These are phyloP conservation scores for Backusella westeae DNA, from an alignment of 192 early-diverging fungal genomes.

Conservation along the genomic window DNA sequence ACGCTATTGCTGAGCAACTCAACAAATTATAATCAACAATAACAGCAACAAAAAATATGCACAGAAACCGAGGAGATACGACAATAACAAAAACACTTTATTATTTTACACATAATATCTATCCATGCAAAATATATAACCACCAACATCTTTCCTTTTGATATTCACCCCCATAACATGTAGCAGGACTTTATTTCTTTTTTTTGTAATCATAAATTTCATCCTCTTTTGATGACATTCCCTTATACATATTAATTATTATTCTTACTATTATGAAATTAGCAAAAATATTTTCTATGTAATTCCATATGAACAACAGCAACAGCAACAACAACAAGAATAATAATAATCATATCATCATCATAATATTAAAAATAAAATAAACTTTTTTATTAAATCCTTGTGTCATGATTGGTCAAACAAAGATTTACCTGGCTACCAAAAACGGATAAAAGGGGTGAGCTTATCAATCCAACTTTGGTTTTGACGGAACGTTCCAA, in stretches of 20 bases:
- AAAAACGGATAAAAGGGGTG: background rate
- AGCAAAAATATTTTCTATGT: background rate
- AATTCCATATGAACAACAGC: no score
- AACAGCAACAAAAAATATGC: background rate
- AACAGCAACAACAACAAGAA: no score
- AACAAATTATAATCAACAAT: background rate
- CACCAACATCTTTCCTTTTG: background rate
- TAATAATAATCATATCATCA: background rate
- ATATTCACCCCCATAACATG: background rate
- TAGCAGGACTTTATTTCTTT: background rate
- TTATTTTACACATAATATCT: background rate
- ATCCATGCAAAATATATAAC: background rate
- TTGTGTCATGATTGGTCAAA: background rate
- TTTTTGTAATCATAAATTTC: background rate
- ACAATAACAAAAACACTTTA: background rate
- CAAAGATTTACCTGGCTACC: background rate
- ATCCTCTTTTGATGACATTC: background rate
- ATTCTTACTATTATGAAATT: background rate
- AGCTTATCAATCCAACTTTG: background rate
- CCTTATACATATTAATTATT: background rate
- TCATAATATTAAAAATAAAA: background rate
- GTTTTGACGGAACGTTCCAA: background rate
- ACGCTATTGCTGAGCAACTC: conserved; percentile 27
- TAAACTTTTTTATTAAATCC: background rate
- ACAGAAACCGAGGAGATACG: background rate